Evolutionary conservation across 371 early-diverging fungal genomes (phyloP).

Genomic region (Coemansia linderi): DNA sequence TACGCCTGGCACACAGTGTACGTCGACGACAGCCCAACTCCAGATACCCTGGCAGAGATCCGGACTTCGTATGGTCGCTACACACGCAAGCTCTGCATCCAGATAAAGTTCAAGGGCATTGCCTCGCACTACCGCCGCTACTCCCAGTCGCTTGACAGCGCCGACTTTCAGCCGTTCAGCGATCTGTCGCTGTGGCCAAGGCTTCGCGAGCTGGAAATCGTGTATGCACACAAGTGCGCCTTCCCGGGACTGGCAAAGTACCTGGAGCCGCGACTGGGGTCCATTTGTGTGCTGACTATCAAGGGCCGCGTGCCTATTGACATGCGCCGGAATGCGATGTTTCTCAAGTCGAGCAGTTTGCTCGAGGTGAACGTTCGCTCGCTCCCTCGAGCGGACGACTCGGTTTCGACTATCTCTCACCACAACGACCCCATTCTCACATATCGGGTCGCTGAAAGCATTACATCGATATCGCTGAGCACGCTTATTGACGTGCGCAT

Average conservation of each 20-base stretch:
- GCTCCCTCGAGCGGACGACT: conserved; percentile 25
- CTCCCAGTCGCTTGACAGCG: conserved; percentile 26
- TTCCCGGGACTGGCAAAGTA: conserved; percentile 45
- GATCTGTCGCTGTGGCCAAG: conserved; percentile 28
- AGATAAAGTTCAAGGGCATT: conserved; percentile 35
- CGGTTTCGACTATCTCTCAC: conserved; percentile 22
- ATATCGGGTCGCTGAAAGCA: not conserved
- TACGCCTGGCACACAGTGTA: conserved; percentile 46
- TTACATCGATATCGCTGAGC: conserved; percentile 25
- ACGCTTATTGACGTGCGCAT: conserved; percentile 39
- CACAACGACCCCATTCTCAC: conserved; percentile 28
- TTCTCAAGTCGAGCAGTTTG: conserved; percentile 17
- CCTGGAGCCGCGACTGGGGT: conserved; percentile 39
- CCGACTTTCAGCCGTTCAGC: conserved; percentile 42
- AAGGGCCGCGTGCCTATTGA: conserved; percentile 43
- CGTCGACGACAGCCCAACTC: conserved; percentile 15
- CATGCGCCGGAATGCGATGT: conserved; percentile 41
- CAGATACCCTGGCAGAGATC: conserved; percentile 1
- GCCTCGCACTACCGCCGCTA: conserved; percentile 43
- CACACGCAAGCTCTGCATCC: conserved; percentile 36
- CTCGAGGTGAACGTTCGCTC: conserved; percentile 30
- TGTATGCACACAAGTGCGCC: conserved; percentile 47
- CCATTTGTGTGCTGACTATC: conserved; percentile 23
- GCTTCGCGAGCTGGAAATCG: conserved; percentile 36
- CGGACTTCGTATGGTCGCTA: conserved; percentile 19